A percentile compares a stretch with the other conserved stretches of the same genome.
Conservation (phyloP, 768 basidiomycete species). For the Phlebiopsis gigantea region DNA sequence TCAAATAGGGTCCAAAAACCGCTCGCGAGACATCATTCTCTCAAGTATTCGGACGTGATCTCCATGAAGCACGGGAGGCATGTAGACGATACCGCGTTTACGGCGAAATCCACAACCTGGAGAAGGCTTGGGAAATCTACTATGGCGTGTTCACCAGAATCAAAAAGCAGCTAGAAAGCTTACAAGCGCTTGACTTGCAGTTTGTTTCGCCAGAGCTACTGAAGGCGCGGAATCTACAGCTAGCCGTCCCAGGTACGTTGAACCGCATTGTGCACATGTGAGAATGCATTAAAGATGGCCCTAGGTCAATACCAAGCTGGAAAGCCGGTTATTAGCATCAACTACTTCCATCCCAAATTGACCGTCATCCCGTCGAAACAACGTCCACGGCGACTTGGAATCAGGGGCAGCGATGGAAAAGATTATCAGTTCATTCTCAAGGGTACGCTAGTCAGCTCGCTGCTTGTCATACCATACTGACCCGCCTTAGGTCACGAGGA, state of each 20-base stretch:
- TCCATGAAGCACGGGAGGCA: slow-evolving; percentile 89
- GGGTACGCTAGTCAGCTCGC: slow-evolving; percentile 40
- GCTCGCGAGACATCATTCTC: slow-evolving; percentile 92
- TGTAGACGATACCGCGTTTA: slow-evolving; percentile 81
- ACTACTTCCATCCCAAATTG: slow-evolving; percentile 82
- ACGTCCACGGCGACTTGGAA: slow-evolving; percentile 80
- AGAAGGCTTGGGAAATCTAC: slow-evolving; percentile 99
- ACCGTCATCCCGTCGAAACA: slow-evolving; percentile 96
- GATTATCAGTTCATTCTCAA: slow-evolving; percentile 93
- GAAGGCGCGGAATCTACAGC: slow-evolving; percentile 82
- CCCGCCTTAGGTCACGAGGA: slow-evolving; percentile 82
- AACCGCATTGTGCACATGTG: neutral
- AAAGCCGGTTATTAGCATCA: slow-evolving; percentile 74
- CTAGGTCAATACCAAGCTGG: slow-evolving; percentile 91
- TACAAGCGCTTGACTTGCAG: slow-evolving; percentile 90
- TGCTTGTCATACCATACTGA: neutral
- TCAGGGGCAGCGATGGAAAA: slow-evolving; percentile 87
- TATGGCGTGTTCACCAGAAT: slow-evolving; percentile 96
- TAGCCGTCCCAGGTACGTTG: slow-evolving; percentile 89
- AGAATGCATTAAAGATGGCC: neutral
- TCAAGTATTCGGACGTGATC: slow-evolving; percentile 89
- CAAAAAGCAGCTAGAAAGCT: slow-evolving; percentile 85
- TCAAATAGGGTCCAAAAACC: slow-evolving; percentile 79
- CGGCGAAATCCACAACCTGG: slow-evolving; percentile 84
- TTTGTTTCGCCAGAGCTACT: slow-evolving; percentile 93